phyloP scores from a whole-genome alignment of 2,329 filamentous ascomycete species.

The Ilyonectria mors-panacis region DNA sequence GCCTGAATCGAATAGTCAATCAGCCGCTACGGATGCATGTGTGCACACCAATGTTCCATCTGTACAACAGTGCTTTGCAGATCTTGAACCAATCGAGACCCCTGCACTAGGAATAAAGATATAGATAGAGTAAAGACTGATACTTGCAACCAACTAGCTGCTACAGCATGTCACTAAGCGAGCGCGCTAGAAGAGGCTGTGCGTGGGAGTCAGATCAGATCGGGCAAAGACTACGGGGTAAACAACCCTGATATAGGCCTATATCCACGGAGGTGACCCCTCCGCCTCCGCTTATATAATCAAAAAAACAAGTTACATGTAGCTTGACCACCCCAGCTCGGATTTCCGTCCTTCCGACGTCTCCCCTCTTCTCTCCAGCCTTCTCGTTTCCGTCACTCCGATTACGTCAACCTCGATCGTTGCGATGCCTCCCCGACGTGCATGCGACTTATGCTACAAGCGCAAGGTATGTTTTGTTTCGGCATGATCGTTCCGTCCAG shows the following conservation, averaged over 20 bases:
- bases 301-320: conserved; percentile 3
- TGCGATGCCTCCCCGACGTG: conserved; percentile 39
- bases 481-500: background rate
- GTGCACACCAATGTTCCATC: too few relatives aligned
- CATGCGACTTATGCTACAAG: conserved; percentile 41
- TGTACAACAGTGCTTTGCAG: background rate
- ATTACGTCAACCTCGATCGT: conserved; percentile 31
- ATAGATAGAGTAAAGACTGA: too few relatives aligned
- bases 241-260: background rate
- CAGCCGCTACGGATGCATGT: too few relatives aligned
- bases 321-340: conserved; percentile 1
- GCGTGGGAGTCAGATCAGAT: conserved; percentile 3
- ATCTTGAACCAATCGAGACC: background rate
- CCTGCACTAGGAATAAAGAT: background rate
- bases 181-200: conserved; percentile 2
- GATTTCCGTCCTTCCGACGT: conserved; percentile 1
- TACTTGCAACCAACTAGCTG: background rate
- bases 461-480: conserved; percentile 32
- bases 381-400: conserved; percentile 32
- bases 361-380: background rate
- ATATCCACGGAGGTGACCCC: background rate
- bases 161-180: conserved; percentile 1
- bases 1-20: background rate
- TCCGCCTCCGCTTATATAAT: conserved; percentile 6
- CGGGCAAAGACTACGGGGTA: background rate